Base-by-base conservation (phyloP, 345 rosid species). In the Populus nigra region DNA sequence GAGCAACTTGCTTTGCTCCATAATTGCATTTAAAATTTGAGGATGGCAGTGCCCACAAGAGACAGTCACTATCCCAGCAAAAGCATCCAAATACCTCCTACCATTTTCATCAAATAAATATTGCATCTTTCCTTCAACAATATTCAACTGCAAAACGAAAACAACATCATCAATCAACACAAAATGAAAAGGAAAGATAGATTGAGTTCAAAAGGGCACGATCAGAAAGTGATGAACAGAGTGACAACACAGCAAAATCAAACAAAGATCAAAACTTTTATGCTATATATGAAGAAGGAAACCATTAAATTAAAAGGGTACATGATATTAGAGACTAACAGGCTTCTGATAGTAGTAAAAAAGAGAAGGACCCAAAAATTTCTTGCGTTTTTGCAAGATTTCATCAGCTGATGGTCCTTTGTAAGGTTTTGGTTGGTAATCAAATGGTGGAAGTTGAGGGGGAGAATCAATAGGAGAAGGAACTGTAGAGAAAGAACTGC, bases 1-100 rank as follows among this genome's bases (percentile, higher is more conserved):
- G 38, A 93, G 91, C 49, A 93, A 90, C 87, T 91, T 91, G 88
- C 86, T 92, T 50, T 96, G 98, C 83, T 93, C 93, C 33, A 33
- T 59, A 39, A 90, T 85, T 71, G 98, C 98, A 65, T 93, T 76
- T 62, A 93, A 62, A 74, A 96, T 75, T 16, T 88, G 90, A 5
- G 97, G 98, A 82, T 96, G 99, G 85, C 99, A 96, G 73, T 96
- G 98, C 47, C 99, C 98, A 61, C 98, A 92, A 0, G 97, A 96
- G 9, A 96, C 97, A 0, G 97, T 92, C 73, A 96, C 98, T 66
- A 93, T 89, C 27, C 98, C 98, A 71, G 99, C 98, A 82, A 93
- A 91, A 11, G 93, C 97, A 78, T 96, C 97, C 13, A 96, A 84
- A 73, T 92, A 96, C 16, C 96, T 82, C 88, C 73, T 85, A 69